A percentile compares a stretch with the other conserved stretches of the same genome.
Evolutionary conservation across 805 yeast species (phyloP).

Genomic region (Kodamaea sagamina): DNA sequence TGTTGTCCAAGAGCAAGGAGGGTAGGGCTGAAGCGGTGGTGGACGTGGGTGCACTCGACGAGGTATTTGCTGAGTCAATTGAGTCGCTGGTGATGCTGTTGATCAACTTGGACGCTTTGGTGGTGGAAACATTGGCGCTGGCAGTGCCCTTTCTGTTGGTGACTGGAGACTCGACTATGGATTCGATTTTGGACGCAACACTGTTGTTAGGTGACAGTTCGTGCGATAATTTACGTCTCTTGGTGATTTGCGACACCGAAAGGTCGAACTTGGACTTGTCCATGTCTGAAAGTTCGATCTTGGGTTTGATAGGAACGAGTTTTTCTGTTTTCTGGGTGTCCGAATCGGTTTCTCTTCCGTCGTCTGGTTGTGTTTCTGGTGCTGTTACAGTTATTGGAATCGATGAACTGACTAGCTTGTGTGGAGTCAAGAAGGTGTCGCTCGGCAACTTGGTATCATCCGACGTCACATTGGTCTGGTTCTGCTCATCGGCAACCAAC

Average conservation of each 20-base stretch:
- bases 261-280: slow-evolving; percentile 4
- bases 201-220: slow-evolving; percentile 37
- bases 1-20: slow-evolving; percentile 5
- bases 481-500: slow-evolving; percentile 23
- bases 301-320: not conserved
- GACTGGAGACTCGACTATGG: slow-evolving; percentile 30
- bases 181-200: slow-evolving; percentile 38
- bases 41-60: not conserved
- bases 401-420: slow-evolving; percentile 18
- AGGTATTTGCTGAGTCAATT: not conserved
- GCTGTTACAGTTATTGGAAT: slow-evolving; percentile 5
- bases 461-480: slow-evolving; percentile 19
- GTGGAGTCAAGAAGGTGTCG: slow-evolving; percentile 35
- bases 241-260: slow-evolving; percentile 2
- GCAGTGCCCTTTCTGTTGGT: slow-evolving; percentile 10
- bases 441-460: slow-evolving; percentile 17
- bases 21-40: slow-evolving; percentile 7
- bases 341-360: not conserved
- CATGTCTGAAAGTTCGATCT: slow-evolving; percentile 1
- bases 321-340: not conserved
- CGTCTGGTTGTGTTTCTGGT: slow-evolving; percentile 1
- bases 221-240: not conserved
- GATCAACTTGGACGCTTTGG: slow-evolving; percentile 8
- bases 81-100: slow-evolving; percentile 6
- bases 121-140: slow-evolving; percentile 2